Percentiles rank a stretch among this genome's conserved stretches.
These are phyloP conservation scores for Alternaria ventricosa DNA, from an alignment of 2,329 filamentous ascomycete species.

Conservation along the genomic window DNA sequence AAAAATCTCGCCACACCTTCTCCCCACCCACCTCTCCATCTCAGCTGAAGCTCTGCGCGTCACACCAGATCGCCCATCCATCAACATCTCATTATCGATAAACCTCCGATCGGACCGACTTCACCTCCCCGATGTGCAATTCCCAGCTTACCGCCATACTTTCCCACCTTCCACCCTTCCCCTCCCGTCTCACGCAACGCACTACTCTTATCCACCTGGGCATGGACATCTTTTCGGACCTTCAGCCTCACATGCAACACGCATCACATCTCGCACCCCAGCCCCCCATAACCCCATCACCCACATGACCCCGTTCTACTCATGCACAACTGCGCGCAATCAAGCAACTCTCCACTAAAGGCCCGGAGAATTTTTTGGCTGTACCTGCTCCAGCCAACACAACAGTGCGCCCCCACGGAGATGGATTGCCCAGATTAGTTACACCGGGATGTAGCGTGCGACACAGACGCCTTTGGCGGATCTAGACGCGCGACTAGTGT, in stretches of 20 bases:
- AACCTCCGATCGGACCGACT: not conserved
- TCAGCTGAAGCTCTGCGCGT: not conserved
- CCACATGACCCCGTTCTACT: not conserved
- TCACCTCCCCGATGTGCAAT: not conserved
- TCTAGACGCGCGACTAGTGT: not conserved
- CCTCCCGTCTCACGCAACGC: not conserved
- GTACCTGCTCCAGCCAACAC: not conserved
- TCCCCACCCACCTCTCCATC: not conserved
- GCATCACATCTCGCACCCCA: not conserved
- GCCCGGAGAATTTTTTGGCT: not conserved
- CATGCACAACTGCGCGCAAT: not conserved
- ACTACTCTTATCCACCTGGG: not conserved
- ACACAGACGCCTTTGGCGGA: not conserved
- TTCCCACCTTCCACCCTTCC: not conserved
- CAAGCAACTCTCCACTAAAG: not conserved
- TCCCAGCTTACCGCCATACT: not conserved
- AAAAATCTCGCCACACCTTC: not conserved
- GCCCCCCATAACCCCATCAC: not conserved
- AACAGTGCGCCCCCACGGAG: not conserved
- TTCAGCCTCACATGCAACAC: not conserved
- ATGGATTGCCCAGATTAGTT: not conserved
- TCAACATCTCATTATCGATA: not conserved
- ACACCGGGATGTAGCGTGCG: not conserved
- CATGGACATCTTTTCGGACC: not conserved
- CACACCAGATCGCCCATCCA: not conserved